phyloP scores from a whole-genome alignment of 1,284 basidiomycete species.

The Marasmius tenuissimus region DNA sequence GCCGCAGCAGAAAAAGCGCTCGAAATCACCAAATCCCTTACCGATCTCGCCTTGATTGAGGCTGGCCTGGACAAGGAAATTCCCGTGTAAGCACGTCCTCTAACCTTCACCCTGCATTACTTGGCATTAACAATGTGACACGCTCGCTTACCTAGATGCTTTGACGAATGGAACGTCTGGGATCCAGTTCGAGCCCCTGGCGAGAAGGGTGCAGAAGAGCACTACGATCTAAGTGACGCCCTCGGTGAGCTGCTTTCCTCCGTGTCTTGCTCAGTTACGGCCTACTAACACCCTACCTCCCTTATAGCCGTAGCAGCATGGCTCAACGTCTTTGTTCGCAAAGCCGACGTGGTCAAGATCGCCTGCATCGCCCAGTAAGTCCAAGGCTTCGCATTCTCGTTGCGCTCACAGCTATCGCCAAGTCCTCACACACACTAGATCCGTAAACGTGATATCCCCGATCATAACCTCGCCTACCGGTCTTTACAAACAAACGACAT shows the following conservation, averaged over 20 bases:
- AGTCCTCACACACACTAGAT: constrained; percentile 17
- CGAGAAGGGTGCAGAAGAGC: constrained; percentile 59
- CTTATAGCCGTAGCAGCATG: constrained; percentile 47
- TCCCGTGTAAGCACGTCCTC: constrained; percentile 28
- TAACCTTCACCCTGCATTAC: background rate
- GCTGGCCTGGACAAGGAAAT: constrained; percentile 33
- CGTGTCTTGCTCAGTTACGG: no score
- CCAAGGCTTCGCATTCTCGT: background rate
- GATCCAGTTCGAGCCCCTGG: constrained; percentile 42
- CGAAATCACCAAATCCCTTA: constrained; percentile 46
- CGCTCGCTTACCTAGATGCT: constrained; percentile 31
- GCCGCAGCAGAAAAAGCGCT: constrained; percentile 50
- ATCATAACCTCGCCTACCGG: constrained; percentile 45
- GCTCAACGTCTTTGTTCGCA: constrained; percentile 65
- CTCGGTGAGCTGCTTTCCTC: constrained; percentile 37
- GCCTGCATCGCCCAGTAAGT: constrained; percentile 63
- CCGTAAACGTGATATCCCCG: constrained; percentile 56
- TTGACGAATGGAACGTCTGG: constrained; percentile 65
- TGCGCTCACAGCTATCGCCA: background rate
- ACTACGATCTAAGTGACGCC: constrained; percentile 63
- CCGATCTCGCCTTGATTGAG: constrained; percentile 43
- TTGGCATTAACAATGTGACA: background rate
- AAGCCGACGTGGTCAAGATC: constrained; percentile 59
- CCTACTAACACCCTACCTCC: background rate
- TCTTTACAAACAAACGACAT: constrained; percentile 52